Percentiles rank a stretch among this genome's conserved stretches.
Conservation (phyloP, 345 rosid species). For the Hibiscus tridactylites region DNA sequence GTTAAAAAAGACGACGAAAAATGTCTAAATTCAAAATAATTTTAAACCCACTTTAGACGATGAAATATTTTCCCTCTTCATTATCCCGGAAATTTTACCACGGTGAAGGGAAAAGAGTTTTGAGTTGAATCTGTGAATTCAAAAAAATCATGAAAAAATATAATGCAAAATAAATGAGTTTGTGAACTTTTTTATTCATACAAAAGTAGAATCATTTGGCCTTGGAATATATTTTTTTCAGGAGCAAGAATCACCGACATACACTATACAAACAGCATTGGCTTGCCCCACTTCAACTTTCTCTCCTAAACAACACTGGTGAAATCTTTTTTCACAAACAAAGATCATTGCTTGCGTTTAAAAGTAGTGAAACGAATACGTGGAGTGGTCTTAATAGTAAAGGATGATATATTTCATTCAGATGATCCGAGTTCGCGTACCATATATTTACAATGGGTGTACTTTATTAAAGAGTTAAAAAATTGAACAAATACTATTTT, state of each 20-base stretch:
- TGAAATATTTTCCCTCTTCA: no score
- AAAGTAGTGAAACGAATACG: conserved; percentile 12
- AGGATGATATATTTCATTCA: no score
- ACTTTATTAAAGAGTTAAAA: no score
- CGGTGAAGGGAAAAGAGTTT: no score
- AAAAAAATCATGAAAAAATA: background rate
- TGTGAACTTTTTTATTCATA: background rate
- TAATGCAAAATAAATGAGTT: background rate
- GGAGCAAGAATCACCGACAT: conserved; percentile 24
- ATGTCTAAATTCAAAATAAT: no score
- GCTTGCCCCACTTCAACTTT: conserved; percentile 31
- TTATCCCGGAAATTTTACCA: no score
- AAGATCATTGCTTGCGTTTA: conserved; percentile 36
- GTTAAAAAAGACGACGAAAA: no score
- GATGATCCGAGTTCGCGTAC: no score
- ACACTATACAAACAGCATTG: conserved; percentile 8
- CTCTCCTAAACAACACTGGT: background rate
- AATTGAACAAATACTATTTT: no score
- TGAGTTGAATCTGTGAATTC: background rate
- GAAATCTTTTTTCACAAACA: conserved; percentile 8
- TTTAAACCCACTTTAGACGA: no score
- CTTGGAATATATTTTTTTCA: background rate
- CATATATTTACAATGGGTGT: no score
- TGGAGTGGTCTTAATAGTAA: no score
- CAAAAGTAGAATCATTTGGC: background rate